Evolutionary conservation across 345 rosid genomes (phyloP).

Genomic region (Hibiscus mutabilis): DNA sequence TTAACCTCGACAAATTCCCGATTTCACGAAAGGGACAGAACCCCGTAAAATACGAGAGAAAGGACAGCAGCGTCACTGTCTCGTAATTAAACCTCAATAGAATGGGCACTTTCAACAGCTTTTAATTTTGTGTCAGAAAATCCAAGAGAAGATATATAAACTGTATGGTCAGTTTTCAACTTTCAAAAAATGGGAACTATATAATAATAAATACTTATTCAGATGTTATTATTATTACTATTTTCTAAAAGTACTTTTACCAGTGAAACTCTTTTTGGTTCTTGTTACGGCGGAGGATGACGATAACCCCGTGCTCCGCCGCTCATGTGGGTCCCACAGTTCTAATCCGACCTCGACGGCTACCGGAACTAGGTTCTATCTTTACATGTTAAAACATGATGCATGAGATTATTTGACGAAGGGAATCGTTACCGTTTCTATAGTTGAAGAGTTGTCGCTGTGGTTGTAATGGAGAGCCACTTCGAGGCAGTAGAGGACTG

Average conservation of each 20-base stretch:
- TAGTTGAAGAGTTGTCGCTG: conserved; percentile 32
- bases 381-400: background rate
- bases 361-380: background rate
- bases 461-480: conserved; percentile 56
- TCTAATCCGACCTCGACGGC: background rate
- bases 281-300: conserved; percentile 6
- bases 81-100: conserved; percentile 27
- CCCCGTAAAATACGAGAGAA: background rate
- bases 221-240: background rate
- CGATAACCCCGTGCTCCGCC: conserved; percentile 15
- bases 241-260: background rate
- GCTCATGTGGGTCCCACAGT: conserved; percentile 17
- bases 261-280: background rate
- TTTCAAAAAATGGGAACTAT: conserved; percentile 32
- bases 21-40: conserved; percentile 10
- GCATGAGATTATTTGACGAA: background rate
- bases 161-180: conserved; percentile 48
- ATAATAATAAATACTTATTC: background rate
- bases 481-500: conserved; percentile 88
- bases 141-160: conserved; percentile 61
- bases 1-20: conserved; percentile 19
- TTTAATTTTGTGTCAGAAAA: conserved; percentile 48
- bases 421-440: conserved; percentile 50
- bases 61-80: conserved; percentile 14
- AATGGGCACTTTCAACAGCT: conserved; percentile 19